phyloP scores from a whole-genome alignment of 345 rosid species.

The Linum tenue region DNA sequence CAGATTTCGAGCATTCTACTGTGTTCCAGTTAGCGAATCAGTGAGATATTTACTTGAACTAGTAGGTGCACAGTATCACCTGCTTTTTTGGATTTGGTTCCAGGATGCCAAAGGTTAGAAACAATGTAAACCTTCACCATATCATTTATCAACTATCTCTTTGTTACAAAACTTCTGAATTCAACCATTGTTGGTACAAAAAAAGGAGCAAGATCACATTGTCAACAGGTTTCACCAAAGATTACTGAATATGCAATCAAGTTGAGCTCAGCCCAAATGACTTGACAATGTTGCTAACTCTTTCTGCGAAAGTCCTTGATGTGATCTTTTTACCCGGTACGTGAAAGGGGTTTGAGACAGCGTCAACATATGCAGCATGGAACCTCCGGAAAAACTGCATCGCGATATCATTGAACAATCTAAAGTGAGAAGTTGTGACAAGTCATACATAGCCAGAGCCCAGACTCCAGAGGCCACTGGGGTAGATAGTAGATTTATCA shows the following conservation, averaged over 20 bases:
- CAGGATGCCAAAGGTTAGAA: too few relatives aligned
- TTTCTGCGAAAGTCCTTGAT: conserved; percentile 70
- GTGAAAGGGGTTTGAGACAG: conserved; percentile 90
- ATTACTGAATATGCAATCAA: conserved; percentile 12
- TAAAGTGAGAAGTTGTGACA: not conserved
- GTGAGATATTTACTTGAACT: too few relatives aligned
- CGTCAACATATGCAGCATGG: conserved; percentile 93
- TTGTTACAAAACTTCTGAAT: too few relatives aligned
- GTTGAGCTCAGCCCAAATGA: conserved; percentile 66
- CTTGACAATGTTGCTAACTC: conserved; percentile 73
- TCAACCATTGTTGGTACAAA: too few relatives aligned
- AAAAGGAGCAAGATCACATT: too few relatives aligned
- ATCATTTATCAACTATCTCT: too few relatives aligned
- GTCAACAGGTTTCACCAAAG: not conserved
- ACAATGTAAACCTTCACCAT: too few relatives aligned
- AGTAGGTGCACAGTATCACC: too few relatives aligned
- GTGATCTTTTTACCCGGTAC: conserved; percentile 95
- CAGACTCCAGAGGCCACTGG: not conserved
- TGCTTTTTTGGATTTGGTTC: too few relatives aligned
- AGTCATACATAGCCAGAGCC: not conserved
- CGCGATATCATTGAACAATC: not conserved
- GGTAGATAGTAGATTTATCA: too few relatives aligned
- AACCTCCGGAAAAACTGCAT: conserved; percentile 73
- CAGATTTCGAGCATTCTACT: too few relatives aligned
- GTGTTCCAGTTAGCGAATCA: too few relatives aligned